These are phyloP conservation scores for Dacryopinax primogenitus DNA, from an alignment of 768 basidiomycete genomes.

Conservation along the genomic window DNA sequence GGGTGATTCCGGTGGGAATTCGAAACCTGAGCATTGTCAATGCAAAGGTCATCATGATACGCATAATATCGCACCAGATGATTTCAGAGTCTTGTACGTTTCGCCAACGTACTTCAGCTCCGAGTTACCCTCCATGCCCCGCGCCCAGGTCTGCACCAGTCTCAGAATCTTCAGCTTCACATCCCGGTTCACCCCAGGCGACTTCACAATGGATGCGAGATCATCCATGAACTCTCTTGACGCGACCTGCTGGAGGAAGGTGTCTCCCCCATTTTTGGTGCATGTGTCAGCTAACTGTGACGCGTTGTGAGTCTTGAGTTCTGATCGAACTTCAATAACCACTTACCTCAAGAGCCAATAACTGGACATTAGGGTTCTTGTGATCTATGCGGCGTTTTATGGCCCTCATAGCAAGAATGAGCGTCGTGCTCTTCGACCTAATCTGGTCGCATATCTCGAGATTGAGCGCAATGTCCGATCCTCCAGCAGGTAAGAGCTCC, in stretches of 20 bases:
- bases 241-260: conserved; percentile 70
- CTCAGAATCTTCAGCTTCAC: conserved; percentile 70
- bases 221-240: conserved; percentile 92
- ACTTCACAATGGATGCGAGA: conserved; percentile 73
- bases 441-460: conserved; percentile 97
- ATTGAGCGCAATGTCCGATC: conserved; percentile 82
- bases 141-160: conserved; percentile 84
- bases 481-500: conserved; percentile 65
- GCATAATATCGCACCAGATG: conserved; percentile 47
- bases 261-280: conserved; percentile 94
- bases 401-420: conserved; percentile 77
- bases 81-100: conserved; percentile 61
- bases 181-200: conserved; percentile 60
- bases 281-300: conserved; percentile 73
- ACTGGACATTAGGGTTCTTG: conserved; percentile 91
- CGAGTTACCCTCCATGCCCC: conserved; percentile 74
- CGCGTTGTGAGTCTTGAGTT: conserved; percentile 5
- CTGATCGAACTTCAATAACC: background rate
- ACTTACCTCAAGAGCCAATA: conserved; percentile 72
- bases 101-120: conserved; percentile 61
- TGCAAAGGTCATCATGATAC: background rate
- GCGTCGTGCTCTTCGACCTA: conserved; percentile 72
- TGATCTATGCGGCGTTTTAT: conserved; percentile 79
- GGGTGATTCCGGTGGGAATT: conserved; percentile 70
- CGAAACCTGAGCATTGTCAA: conserved; percentile 41